phyloP scores from a whole-genome alignment of 2,329 filamentous ascomycete species.

The Ophioceras dolichostomum region DNA sequence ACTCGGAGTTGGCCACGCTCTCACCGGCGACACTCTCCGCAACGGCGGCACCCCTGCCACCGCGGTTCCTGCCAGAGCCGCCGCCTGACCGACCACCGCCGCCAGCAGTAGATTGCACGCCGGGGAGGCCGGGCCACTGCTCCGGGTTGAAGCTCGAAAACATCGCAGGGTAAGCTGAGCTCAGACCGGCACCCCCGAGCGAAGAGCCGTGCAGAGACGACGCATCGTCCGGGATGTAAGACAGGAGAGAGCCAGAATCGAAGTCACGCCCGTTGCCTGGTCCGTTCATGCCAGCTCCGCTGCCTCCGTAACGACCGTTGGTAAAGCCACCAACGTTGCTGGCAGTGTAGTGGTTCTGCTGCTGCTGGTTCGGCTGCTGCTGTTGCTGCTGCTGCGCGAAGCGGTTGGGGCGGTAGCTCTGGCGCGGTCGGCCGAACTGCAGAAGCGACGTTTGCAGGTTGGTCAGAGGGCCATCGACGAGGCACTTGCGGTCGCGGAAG shows the following conservation, averaged over 20 bases:
- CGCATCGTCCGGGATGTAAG: slow-evolving; percentile 93
- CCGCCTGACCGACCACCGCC: slow-evolving; percentile 54
- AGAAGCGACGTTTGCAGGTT: slow-evolving; percentile 93
- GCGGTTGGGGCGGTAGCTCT: slow-evolving; percentile 80
- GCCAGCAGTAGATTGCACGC: slow-evolving; percentile 20
- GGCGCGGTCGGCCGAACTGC: slow-evolving; percentile 90
- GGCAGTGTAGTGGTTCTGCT: slow-evolving; percentile 5
- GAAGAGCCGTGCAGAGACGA: slow-evolving; percentile 91
- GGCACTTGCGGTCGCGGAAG: slow-evolving; percentile 92
- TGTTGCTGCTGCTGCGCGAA: slow-evolving; percentile 51
- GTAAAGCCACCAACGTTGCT: slow-evolving; percentile 8
- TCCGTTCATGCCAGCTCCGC: slow-evolving; percentile 15
- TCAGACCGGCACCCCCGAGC: slow-evolving; percentile 70
- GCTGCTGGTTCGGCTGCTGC: slow-evolving; percentile 14
- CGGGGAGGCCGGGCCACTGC: slow-evolving; percentile 72
- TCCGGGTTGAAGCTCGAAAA: slow-evolving; percentile 87
- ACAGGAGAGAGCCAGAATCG: slow-evolving; percentile 80
- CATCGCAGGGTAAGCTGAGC: slow-evolving; percentile 82
- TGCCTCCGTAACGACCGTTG: slow-evolving; percentile 28
- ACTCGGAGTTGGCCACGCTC: slow-evolving; percentile 83
- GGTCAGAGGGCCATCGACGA: slow-evolving; percentile 88
- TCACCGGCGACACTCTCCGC: slow-evolving; percentile 79
- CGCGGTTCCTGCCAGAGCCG: slow-evolving; percentile 32
- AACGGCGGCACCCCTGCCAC: slow-evolving; percentile 22
- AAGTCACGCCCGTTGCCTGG: slow-evolving; percentile 37